A percentile compares a stretch with the other conserved stretches of the same genome.
Conservation (phyloP, 768 basidiomycete genomes). For the Mycena indigotica region DNA sequence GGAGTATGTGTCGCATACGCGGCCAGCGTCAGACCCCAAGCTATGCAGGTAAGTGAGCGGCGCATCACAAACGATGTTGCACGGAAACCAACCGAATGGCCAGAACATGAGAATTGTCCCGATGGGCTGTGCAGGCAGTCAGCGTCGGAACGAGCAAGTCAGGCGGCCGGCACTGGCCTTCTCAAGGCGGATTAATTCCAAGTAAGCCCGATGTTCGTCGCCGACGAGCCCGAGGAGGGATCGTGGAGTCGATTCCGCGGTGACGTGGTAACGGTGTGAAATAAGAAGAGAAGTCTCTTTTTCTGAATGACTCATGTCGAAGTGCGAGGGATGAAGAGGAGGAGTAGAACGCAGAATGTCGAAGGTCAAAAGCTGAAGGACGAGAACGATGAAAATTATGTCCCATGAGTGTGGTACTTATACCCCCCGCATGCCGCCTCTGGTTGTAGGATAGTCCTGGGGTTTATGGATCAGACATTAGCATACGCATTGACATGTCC, state of each 20-base stretch:
- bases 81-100: conserved; percentile 45
- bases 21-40: conserved; percentile 3
- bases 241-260: conserved; percentile 23
- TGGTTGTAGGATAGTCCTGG: not conserved
- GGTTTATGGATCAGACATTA: not conserved
- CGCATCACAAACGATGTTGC: not conserved
- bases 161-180: conserved; percentile 40
- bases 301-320: not conserved
- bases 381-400: not conserved
- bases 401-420: not conserved
- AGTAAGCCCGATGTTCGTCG: conserved; percentile 38
- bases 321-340: not conserved
- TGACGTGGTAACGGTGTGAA: conserved; percentile 19
- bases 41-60: not conserved
- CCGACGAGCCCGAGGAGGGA: conserved; percentile 38
- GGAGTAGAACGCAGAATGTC: not conserved
- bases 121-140: conserved; percentile 39
- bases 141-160: not conserved
- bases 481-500: not conserved
- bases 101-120: conserved; percentile 56
- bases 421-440: not conserved
- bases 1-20: not conserved
- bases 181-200: conserved; percentile 53
- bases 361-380: not conserved
- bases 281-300: conserved; percentile 31